Evolutionary conservation across 441 rosid genomes (phyloP), one percentile per base, ranked within the genome.

Genomic region (Bruguiera hainesii): DNA sequence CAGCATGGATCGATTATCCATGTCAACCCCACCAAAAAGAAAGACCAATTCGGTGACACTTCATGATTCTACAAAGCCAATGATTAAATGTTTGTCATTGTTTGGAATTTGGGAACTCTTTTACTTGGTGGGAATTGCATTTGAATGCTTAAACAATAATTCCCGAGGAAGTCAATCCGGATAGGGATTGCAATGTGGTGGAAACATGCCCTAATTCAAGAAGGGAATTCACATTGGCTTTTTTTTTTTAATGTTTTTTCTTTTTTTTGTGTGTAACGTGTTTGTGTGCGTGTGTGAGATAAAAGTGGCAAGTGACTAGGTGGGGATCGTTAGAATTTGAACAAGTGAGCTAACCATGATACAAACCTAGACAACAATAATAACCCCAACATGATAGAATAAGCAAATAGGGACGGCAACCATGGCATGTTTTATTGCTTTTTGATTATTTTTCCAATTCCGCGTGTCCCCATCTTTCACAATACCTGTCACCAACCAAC

Each of bases 11-110:
- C 77, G 65, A 67, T 67, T 19, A 71, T 66, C 76, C 60, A 65
- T 76, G 81, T 72, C 79, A 79, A 77, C 72, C 73, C 77, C 73
- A 81, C 80, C 31, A 55, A 21, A 49, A 2, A 53, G 53, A 63
- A 19, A 6, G 20, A 69, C 35, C 61, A 69, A 61, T 71, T 68
- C 31, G 66, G 73, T 52, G 51, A 63, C 52, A 50, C 33, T 29
- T 76, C 63, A 5, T 50, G 39, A 68, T 69, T 80, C 69, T 60
- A 50, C 55, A 67, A 73, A 61, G 15, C 62, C 73, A 70, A 74
- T 76, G 70, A 83, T 78, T 63, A 63, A 58, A 42, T 19, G 39
- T 42, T 56, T 70, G 73, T 65, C 67, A 25, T 74, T 59, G 71
- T 64, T 73, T 74, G 65, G 73, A 73, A 71, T 52, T 67, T 49